Evolutionary conservation across 805 yeast genomes (phyloP).

Genomic region (Kuraishia floccosa): DNA sequence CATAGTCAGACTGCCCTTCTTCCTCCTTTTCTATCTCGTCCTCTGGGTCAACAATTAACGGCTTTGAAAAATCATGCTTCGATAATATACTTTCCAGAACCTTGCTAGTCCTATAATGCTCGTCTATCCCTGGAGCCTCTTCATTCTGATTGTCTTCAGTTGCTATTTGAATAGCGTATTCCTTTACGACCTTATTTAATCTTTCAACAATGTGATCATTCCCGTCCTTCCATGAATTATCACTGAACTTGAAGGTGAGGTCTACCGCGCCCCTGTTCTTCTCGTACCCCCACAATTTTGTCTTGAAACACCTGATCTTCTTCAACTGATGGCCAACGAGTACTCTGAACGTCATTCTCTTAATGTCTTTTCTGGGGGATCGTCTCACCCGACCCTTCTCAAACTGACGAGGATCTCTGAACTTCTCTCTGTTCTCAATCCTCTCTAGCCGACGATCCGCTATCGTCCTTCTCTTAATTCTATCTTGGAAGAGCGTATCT

Average conservation of each 20-base stretch:
- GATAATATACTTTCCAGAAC: conserved; percentile 36
- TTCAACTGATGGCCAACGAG: conserved; percentile 45
- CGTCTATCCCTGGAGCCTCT: conserved; percentile 25
- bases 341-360: conserved; percentile 54
- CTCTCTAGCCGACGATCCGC: conserved; percentile 23
- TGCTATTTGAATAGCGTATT: neutral
- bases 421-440: conserved; percentile 31
- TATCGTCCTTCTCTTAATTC: conserved; percentile 19
- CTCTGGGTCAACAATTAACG: conserved; percentile 22
- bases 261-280: conserved; percentile 52
- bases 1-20: conserved; percentile 30
- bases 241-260: conserved; percentile 47
- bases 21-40: conserved; percentile 25
- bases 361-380: conserved; percentile 38
- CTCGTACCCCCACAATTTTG: conserved; percentile 87
- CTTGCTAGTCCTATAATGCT: conserved; percentile 29
- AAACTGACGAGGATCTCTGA: conserved; percentile 16
- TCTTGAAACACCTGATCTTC: conserved; percentile 50
- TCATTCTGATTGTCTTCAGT: conserved; percentile 20
- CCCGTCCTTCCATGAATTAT: conserved; percentile 73
- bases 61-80: conserved; percentile 40
- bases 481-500: conserved; percentile 15
- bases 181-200: conserved; percentile 3
- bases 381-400: conserved; percentile 50
- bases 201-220: conserved; percentile 71